phyloP scores from a whole-genome alignment of 306 rosid species.

The Medicago truncatula region DNA sequence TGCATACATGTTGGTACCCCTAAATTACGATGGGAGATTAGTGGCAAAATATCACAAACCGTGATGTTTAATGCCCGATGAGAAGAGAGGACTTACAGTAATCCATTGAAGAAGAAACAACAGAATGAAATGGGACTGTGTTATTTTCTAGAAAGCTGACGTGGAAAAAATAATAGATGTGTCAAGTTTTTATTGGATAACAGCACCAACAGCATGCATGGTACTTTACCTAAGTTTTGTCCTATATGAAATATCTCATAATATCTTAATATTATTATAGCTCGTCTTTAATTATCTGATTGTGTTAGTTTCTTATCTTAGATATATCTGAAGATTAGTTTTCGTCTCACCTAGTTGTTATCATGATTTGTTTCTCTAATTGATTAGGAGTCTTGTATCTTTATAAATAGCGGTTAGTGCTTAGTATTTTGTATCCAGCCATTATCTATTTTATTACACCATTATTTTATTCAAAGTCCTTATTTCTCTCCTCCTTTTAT shows the following conservation, averaged over 20 bases:
- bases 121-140: too few species aligned
- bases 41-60: too few species aligned
- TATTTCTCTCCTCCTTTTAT: not conserved
- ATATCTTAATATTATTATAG: not conserved
- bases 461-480: constrained; percentile 9
- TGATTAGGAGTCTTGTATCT: not conserved
- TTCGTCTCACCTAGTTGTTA: not conserved
- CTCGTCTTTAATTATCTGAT: not conserved
- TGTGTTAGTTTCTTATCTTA: not conserved
- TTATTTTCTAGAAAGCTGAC: too few species aligned
- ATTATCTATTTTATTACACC: not conserved
- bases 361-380: not conserved
- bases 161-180: too few species aligned
- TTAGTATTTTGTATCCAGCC: not conserved
- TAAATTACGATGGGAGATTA: too few species aligned
- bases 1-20: too few species aligned
- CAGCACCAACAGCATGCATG: too few species aligned
- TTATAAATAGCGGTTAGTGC: not conserved
- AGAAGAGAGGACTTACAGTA: too few species aligned
- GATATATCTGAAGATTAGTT: not conserved
- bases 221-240: too few species aligned
- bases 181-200: too few species aligned
- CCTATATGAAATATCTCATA: not conserved
- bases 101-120: too few species aligned
- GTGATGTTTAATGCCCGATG: too few species aligned